These are phyloP conservation scores for Blastocladiella emersonii DNA, from an alignment of 371 early-diverging fungal genomes.

Conservation along the genomic window DNA sequence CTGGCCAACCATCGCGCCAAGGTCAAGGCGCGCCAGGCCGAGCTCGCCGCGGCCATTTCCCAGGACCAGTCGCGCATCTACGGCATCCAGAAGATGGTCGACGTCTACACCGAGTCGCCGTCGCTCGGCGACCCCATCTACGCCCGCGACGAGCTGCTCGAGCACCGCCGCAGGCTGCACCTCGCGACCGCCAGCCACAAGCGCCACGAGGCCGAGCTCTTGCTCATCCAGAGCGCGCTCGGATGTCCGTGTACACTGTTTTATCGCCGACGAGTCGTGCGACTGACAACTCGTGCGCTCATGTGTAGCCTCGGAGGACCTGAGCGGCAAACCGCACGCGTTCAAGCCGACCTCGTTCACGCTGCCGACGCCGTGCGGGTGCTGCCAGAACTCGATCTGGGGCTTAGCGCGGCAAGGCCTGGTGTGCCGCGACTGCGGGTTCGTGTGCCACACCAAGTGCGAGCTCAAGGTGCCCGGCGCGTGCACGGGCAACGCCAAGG, in stretches of 20 bases:
- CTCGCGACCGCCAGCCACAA: neutral
- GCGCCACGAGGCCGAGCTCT: slow-evolving; percentile 36
- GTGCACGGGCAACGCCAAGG: slow-evolving; percentile 49
- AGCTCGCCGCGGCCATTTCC: slow-evolving; percentile 30
- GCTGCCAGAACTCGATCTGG: slow-evolving; percentile 58
- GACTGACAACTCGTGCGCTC: neutral
- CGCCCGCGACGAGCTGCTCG: slow-evolving; percentile 11
- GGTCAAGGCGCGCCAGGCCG: slow-evolving; percentile 26
- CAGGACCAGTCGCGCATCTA: slow-evolving; percentile 28
- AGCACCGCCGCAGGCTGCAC: neutral
- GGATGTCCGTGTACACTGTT: slow-evolving; percentile 25
- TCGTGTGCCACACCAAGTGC: slow-evolving; percentile 69
- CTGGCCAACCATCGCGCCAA: slow-evolving; percentile 49
- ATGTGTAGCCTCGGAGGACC: slow-evolving; percentile 20
- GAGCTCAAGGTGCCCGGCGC: slow-evolving; percentile 70
- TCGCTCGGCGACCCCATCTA: slow-evolving; percentile 26
- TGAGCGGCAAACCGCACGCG: slow-evolving; percentile 41
- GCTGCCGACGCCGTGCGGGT: slow-evolving; percentile 66
- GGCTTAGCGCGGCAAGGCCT: slow-evolving; percentile 59
- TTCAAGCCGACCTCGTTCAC: slow-evolving; percentile 60
- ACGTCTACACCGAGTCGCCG: slow-evolving; percentile 25
- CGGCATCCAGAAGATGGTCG: slow-evolving; percentile 26
- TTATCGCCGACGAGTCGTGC: too few species aligned
- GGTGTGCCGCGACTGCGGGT: slow-evolving; percentile 69
- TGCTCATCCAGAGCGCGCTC: slow-evolving; percentile 37